Conservation (phyloP, 768 basidiomycete genomes). For the Xanthoconium stramineum region DNA sequence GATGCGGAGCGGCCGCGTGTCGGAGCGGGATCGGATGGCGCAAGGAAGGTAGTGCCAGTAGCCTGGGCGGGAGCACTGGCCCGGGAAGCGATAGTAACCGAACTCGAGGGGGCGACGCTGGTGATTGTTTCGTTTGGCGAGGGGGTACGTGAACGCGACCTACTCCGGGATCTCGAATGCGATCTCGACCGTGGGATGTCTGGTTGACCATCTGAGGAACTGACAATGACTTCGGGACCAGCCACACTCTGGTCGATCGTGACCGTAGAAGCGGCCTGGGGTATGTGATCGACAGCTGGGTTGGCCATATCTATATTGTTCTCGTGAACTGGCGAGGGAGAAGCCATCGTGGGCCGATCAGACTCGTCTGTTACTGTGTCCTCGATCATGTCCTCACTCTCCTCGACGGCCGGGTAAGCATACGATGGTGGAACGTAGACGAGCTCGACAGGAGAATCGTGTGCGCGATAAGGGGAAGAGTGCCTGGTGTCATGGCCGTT, state of each 20-base stretch:
- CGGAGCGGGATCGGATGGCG: constrained; percentile 24
- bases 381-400: constrained; percentile 18
- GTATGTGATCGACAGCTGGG: constrained; percentile 16
- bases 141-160: constrained; percentile 45
- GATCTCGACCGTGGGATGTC: constrained; percentile 33
- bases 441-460: constrained; percentile 59
- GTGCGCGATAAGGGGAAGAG: constrained; percentile 24
- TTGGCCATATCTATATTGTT: constrained; percentile 6
- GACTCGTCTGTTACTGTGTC: constrained; percentile 20
- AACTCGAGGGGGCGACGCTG: constrained; percentile 10
- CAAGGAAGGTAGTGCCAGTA: constrained; percentile 21
- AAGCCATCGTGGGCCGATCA: constrained; percentile 10
- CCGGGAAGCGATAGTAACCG: constrained; percentile 10
- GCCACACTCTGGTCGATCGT: constrained; percentile 2
- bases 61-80: constrained; percentile 8
- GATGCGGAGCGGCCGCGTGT: constrained; percentile 31
- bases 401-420: constrained; percentile 16
- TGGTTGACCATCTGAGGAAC: constrained; percentile 32
- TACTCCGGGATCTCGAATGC: constrained; percentile 32
- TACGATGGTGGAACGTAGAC: constrained; percentile 65
- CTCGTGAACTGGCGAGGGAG: constrained; percentile 2
- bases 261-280: constrained; percentile 18
- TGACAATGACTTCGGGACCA: constrained; percentile 35
- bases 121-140: constrained; percentile 34
- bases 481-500: constrained; percentile 6